Evolutionary conservation across 441 rosid species (phyloP).

Genomic region (Monsonia emarginata): DNA sequence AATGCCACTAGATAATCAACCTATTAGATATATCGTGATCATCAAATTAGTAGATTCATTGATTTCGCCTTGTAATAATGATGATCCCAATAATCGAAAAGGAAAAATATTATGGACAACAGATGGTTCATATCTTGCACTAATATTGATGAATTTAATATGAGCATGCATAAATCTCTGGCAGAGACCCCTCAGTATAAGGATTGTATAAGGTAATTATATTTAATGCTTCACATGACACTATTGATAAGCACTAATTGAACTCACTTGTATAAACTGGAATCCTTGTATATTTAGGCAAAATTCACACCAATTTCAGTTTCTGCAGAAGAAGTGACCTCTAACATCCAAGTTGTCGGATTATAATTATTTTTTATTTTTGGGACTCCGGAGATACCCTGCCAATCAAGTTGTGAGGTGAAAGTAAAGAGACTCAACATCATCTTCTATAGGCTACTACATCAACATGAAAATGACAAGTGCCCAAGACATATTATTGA

Average conservation of each 20-base stretch:
- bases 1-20: too few relatives aligned
- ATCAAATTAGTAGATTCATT: too few relatives aligned
- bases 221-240: neutral
- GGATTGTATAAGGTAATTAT: neutral
- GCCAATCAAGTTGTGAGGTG: neutral
- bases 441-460: too few relatives aligned
- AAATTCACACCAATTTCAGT: conserved; percentile 40
- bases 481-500: neutral
- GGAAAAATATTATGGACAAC: too few relatives aligned
- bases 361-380: conserved; percentile 44
- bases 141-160: neutral
- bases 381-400: conserved; percentile 39
- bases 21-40: too few relatives aligned
- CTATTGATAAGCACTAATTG: neutral
- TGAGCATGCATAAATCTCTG: neutral
- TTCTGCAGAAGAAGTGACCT: conserved; percentile 45
- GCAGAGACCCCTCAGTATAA: neutral
- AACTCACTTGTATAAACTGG: conserved; percentile 34
- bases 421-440: too few relatives aligned
- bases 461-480: neutral
- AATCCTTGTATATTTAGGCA: conserved; percentile 32
- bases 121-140: too few relatives aligned
- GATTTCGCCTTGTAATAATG: too few relatives aligned
- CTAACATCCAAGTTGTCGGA: conserved; percentile 64
- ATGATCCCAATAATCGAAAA: too few relatives aligned